These are phyloP conservation scores for Carex arenaria DNA, from an alignment of 202 grass and related monocot genomes.

Conservation along the genomic window DNA sequence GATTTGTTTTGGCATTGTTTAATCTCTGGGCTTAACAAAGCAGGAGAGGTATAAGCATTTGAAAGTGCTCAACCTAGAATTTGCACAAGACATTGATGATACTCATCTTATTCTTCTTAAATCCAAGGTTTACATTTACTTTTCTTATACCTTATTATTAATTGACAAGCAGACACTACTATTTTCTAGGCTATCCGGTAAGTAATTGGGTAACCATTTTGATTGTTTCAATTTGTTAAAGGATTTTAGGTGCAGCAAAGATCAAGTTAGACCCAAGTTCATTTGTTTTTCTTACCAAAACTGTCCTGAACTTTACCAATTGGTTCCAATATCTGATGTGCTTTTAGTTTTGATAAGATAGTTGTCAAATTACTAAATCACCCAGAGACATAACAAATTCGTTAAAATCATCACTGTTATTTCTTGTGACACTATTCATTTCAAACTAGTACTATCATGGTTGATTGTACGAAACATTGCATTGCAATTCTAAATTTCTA, in stretches of 20 bases:
- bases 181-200: background rate
- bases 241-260: background rate
- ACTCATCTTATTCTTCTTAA: conserved; percentile 66
- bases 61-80: conserved; percentile 76
- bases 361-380: background rate
- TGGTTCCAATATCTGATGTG: background rate
- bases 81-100: conserved; percentile 79
- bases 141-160: conserved; percentile 3
- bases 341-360: background rate
- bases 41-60: conserved; percentile 63
- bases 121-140: conserved; percentile 41
- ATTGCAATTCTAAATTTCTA: background rate
- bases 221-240: background rate
- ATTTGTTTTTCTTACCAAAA: background rate
- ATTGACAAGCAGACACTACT: background rate
- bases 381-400: background rate
- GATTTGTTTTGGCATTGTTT: background rate
- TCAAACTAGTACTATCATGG: background rate
- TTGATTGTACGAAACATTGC: background rate
- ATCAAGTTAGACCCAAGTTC: background rate
- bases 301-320: background rate
- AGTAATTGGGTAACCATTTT: background rate
- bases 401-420: background rate
- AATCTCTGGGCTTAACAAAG: background rate
- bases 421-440: background rate